Conservation (phyloP, 176 grass and related monocot genomes). For the Leersia perrieri region DNA sequence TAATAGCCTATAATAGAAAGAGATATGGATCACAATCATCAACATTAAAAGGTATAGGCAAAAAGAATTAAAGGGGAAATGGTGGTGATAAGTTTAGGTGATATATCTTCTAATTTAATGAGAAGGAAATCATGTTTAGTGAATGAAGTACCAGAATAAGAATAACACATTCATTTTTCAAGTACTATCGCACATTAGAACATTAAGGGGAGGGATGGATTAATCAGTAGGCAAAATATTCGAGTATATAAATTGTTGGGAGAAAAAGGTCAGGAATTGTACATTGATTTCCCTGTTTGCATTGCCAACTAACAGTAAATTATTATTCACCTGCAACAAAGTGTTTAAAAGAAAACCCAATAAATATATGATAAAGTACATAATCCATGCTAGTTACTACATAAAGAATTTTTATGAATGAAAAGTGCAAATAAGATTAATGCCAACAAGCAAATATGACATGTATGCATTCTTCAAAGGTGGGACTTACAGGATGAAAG, state of each 20-base stretch:
- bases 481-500: constrained; percentile 80
- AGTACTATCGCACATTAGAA: constrained; percentile 3
- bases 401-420: constrained; percentile 15
- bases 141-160: constrained; percentile 3
- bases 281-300: constrained; percentile 92
- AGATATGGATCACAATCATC: constrained; percentile 28
- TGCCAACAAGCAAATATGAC: neutral
- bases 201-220: neutral
- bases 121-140: neutral
- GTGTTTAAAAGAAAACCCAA: constrained; percentile 23
- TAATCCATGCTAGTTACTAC: neutral
- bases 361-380: constrained; percentile 20
- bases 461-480: neutral
- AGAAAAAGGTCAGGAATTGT: constrained; percentile 34
- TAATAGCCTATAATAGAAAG: constrained; percentile 64
- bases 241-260: constrained; percentile 2
- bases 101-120: constrained; percentile 28
- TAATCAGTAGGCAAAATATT: neutral
- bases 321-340: constrained; percentile 93
- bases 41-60: neutral
- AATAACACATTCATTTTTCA: constrained; percentile 9
- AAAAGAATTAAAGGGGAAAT: neutral
- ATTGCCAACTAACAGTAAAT: constrained; percentile 90
- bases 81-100: neutral
- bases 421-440: neutral